A percentile compares a stretch with the other conserved stretches of the same genome.
These are phyloP conservation scores for Rachicladosporium sp. DNA, from an alignment of 2,329 filamentous ascomycete species.

Conservation along the genomic window DNA sequence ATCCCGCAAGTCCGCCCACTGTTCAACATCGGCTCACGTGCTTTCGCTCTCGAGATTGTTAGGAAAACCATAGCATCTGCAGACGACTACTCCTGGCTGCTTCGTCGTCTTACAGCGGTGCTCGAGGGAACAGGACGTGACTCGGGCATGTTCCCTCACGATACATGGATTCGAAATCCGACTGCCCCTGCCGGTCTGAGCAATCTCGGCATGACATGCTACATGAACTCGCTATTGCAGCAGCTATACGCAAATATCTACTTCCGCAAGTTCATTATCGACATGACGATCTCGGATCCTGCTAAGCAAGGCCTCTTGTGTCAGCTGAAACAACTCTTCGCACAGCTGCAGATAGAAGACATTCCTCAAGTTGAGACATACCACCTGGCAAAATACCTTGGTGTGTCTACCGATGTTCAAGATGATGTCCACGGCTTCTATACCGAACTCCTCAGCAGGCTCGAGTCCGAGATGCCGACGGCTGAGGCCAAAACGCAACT, in stretches of 20 bases:
- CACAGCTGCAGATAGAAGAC: constrained; percentile 71
- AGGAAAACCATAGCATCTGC: constrained; percentile 1
- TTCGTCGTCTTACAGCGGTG: neutral
- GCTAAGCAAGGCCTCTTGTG: constrained; percentile 56
- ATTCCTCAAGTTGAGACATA: constrained; percentile 61
- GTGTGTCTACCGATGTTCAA: constrained; percentile 77
- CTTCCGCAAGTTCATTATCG: constrained; percentile 75
- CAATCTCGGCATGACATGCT: constrained; percentile 93
- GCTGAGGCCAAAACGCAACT: constrained; percentile 59
- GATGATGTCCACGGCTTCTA: constrained; percentile 99
- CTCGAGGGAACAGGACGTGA: too few species aligned
- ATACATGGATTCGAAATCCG: constrained; percentile 32
- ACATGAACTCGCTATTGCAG: constrained; percentile 86
- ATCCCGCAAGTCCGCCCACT: constrained; percentile 5
- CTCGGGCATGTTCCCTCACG: constrained; percentile 1
- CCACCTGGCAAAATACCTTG: constrained; percentile 59
- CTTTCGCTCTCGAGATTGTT: constrained; percentile 14
- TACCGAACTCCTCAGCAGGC: constrained; percentile 81
- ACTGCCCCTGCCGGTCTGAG: constrained; percentile 46
- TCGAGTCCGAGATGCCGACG: constrained; percentile 67
- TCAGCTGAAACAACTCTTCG: constrained; percentile 72
- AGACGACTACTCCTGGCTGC: constrained; percentile 1
- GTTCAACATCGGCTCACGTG: constrained; percentile 10
- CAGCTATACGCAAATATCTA: constrained; percentile 92
- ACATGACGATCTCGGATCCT: constrained; percentile 34